Conservation (phyloP, 2,329 filamentous ascomycete species). For the Chaetomiaceae sp. region DNA sequence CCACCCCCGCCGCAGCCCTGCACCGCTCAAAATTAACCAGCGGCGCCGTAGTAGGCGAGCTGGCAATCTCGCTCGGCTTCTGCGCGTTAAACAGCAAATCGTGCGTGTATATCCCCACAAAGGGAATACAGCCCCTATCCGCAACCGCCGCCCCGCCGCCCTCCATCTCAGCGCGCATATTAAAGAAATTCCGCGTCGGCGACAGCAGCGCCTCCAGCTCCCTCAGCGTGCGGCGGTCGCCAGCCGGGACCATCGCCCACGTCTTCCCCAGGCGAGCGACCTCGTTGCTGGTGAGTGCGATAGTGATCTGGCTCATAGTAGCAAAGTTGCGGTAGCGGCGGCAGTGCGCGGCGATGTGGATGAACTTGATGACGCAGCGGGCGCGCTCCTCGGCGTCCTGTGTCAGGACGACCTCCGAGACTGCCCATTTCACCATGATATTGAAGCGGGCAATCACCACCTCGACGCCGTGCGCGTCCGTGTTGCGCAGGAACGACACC, state of each 20-base stretch:
- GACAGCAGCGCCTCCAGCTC: slow-evolving; percentile 70
- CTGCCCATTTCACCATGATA: slow-evolving; percentile 80
- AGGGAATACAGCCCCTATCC: slow-evolving; percentile 73
- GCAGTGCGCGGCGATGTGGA: slow-evolving; percentile 75
- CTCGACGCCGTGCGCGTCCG: slow-evolving; percentile 70
- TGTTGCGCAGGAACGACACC: slow-evolving; percentile 73
- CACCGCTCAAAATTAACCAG: slow-evolving; percentile 81
- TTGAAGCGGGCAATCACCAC: slow-evolving; percentile 84
- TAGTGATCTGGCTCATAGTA: slow-evolving; percentile 74
- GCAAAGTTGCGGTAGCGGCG: slow-evolving; percentile 76
- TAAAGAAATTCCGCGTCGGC: slow-evolving; percentile 72
- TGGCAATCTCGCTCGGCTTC: slow-evolving; percentile 68
- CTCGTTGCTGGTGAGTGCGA: slow-evolving; percentile 71
- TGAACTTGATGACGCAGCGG: slow-evolving; percentile 71
- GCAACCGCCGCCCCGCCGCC: slow-evolving; percentile 44
- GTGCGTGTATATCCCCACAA: slow-evolving; percentile 79
- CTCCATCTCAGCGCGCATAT: slow-evolving; percentile 76
- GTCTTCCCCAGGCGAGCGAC: slow-evolving; percentile 63
- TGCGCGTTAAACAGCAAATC: slow-evolving; percentile 79
- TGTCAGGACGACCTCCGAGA: slow-evolving; percentile 74
- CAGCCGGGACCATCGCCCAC: slow-evolving; percentile 63
- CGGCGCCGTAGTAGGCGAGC: slow-evolving; percentile 59
- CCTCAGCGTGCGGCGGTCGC: slow-evolving; percentile 60
- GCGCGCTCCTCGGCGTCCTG: slow-evolving; percentile 67
- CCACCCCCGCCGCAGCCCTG: slow-evolving; percentile 67